Conservation (phyloP, 2,329 filamentous ascomycete species). For the Pseudopithomyces chartarum region DNA sequence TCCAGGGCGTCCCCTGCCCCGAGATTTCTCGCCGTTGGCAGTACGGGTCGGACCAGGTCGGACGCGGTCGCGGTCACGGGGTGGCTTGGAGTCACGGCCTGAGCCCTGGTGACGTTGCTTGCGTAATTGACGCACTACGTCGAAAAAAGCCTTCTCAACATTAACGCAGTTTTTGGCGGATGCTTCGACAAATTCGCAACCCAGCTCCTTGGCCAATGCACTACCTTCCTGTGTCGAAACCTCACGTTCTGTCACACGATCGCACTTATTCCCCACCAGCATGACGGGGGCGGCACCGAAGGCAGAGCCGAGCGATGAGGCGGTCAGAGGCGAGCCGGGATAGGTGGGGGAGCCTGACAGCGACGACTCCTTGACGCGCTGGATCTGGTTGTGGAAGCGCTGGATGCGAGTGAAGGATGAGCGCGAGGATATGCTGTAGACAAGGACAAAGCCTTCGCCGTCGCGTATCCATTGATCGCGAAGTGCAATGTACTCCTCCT, state of each 20-base stretch:
- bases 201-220: slow-evolving; percentile 86
- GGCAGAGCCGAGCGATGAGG: slow-evolving; percentile 57
- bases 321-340: slow-evolving; percentile 72
- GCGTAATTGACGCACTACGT: slow-evolving; percentile 89
- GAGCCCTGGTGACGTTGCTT: slow-evolving; percentile 69
- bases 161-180: slow-evolving; percentile 99
- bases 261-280: slow-evolving; percentile 98
- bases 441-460: slow-evolving; percentile 94
- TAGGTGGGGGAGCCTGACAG: slow-evolving; percentile 74
- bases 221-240: slow-evolving; percentile 96
- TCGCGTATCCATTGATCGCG: slow-evolving; percentile 98
- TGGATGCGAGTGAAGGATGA: slow-evolving; percentile 95
- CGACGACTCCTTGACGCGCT: slow-evolving; percentile 92
- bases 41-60: neutral
- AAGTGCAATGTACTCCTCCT: slow-evolving; percentile 97
- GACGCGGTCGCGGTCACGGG: slow-evolving; percentile 5
- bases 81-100: slow-evolving; percentile 17
- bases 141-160: slow-evolving; percentile 97
- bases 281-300: slow-evolving; percentile 86
- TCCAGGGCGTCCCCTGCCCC: slow-evolving; percentile 11
- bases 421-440: slow-evolving; percentile 97
- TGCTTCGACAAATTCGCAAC: slow-evolving; percentile 95
- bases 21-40: neutral
- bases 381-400: slow-evolving; percentile 95
- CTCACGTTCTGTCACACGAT: slow-evolving; percentile 92